Evolutionary conservation across 306 rosid species (phyloP), one percentile per base, ranked within the genome.

Genomic region (Geum urbanum): DNA sequence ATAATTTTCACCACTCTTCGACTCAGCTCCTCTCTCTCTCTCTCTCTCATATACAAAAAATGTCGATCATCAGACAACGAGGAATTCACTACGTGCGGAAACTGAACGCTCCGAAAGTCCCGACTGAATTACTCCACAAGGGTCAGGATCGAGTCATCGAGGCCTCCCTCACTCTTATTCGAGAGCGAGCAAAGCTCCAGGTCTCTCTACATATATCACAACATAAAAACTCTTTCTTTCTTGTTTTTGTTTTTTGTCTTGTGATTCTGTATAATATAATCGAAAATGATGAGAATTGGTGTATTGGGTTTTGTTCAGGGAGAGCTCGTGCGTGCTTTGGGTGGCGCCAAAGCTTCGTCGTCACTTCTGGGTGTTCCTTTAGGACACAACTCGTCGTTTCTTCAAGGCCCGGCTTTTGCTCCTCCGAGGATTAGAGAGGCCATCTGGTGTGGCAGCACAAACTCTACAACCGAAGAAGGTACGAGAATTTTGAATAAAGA

Each of bases 401-500:
- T 94, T 72, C 99, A 94, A 78, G 99, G 99, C 40, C 99, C 99
- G 44, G 97, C 97, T 15, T 94, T 94, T 83, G 97, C 97, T 0
- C 99, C 97, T 81, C 97, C 99, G 55, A 88, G 91, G 68, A 94
- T 94, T 67, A 74, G 96, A 76, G 99, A 94, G 84, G 99, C 99
- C 49, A 94, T 94, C 72, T 91, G 97, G 99, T 94, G 99, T 75
- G 97, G 89, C 47, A 94, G 99, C 75, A 94, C 97, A 44, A 94
- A 94, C 85, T 77, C 96, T 41, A 58, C 97, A 63, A 88, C 96
- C 22, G 99, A 94, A 87, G 99, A 84, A 87, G 99, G 99, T 55
- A 47, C 4, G 32, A 27, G 3, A 32, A 32, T 32, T 32, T 1
- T 32, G 37, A 32, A 32, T 2, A 32, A 32, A 32, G 37, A 32